phyloP scores from a whole-genome alignment of 108 stramenopile species.

The Cylindrotheca fusiformis region DNA sequence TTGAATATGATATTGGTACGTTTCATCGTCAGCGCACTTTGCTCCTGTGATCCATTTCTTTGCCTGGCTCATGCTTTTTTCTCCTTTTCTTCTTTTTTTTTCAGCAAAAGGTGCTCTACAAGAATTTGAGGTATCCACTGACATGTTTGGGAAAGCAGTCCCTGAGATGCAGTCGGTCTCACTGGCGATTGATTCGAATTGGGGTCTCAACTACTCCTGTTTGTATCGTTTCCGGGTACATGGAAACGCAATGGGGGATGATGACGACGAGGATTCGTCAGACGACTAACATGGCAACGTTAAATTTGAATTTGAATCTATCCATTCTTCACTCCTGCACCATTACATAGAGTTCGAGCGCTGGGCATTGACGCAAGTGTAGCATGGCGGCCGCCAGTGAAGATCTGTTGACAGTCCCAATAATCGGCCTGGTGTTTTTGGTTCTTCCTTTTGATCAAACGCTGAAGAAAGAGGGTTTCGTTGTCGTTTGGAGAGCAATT shows the following conservation, averaged over 20 bases:
- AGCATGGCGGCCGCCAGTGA: too few species aligned
- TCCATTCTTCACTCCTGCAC: too few species aligned
- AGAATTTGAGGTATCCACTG: conserved; percentile 50
- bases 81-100: neutral
- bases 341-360: too few species aligned
- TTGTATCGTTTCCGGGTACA: conserved; percentile 85
- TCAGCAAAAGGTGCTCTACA: conserved; percentile 31
- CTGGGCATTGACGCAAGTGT: too few species aligned
- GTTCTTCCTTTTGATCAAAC: too few species aligned
- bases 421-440: too few species aligned
- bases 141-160: conserved; percentile 35
- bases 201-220: conserved; percentile 69
- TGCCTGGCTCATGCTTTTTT: neutral
- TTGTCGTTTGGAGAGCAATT: too few species aligned
- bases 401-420: too few species aligned
- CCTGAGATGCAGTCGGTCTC: conserved; percentile 63
- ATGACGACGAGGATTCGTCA: too few species aligned
- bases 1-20: conserved; percentile 39
- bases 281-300: too few species aligned
- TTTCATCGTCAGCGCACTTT: neutral
- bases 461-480: too few species aligned
- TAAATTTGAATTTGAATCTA: too few species aligned
- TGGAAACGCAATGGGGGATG: conserved; percentile 17
- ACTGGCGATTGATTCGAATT: conserved; percentile 79
- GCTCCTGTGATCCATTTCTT: neutral